phyloP scores from a whole-genome alignment of 2,329 filamentous ascomycete genomes.

The Arthrobotrys sphaeroides region DNA sequence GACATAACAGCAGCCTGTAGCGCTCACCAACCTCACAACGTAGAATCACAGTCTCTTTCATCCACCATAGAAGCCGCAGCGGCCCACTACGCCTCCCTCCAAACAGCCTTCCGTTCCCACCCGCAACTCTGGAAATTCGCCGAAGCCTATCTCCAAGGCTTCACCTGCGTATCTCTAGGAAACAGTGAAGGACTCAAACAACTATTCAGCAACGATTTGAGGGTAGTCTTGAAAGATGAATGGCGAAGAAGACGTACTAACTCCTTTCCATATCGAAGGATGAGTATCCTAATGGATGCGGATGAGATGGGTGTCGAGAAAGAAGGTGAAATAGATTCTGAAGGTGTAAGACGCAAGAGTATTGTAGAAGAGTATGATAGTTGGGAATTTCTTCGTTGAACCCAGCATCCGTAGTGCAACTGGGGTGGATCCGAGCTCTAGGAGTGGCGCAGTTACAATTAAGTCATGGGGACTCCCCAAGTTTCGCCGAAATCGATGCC shows the following conservation, averaged over 20 bases:
- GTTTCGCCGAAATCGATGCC: no score
- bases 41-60: background rate
- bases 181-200: slow-evolving; percentile 1
- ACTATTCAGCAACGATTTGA: slow-evolving; percentile 9
- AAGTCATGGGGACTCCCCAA: no score
- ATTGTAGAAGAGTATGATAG: slow-evolving; percentile 35
- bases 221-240: background rate
- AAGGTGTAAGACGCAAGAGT: slow-evolving; percentile 3
- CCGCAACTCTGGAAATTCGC: slow-evolving; percentile 26
- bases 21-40: background rate
- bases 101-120: slow-evolving; percentile 2
- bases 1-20: background rate
- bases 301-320: background rate
- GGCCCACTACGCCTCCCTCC: background rate
- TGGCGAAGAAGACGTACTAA: background rate
- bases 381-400: slow-evolving; percentile 41
- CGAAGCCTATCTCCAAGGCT: slow-evolving; percentile 28
- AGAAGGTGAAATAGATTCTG: background rate
- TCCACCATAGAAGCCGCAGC: background rate
- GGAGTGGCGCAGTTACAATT: no score
- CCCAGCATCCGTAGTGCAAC: background rate
- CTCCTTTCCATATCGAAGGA: background rate
- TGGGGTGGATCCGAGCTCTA: no score
- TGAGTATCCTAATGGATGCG: background rate
- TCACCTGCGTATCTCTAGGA: background rate